Base-by-base conservation (phyloP, 2,329 filamentous ascomycete species). In the Arthrobotrys entomopaga region DNA sequence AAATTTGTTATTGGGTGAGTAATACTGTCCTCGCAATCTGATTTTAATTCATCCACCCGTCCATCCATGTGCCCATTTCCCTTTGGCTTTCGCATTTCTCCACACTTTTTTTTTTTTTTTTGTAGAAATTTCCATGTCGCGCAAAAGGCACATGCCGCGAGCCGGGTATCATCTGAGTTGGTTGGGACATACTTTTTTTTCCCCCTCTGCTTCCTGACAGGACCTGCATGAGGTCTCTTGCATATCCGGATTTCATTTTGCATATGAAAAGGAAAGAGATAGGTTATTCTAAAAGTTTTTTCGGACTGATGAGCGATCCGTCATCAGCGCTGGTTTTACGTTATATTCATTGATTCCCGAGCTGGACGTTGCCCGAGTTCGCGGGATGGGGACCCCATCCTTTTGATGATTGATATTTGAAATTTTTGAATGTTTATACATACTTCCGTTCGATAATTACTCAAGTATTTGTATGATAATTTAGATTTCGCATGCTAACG, bases 141-240 rank as follows among this genome's bases (percentile, higher is more conserved):
- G 40, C 2, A 6, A 43, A 16, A 43, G 40, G 40, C 40, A 43
- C 10, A 26, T 26, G 53, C 38, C 46, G 46, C 26, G 54, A 67
- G 64, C 54, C 64, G 54, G 24, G 24, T 26, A 26, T 59, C 48
- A 52, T 53, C 43, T 20, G 48, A 53, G 64, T 59, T 26, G 43
- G 40, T 43, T 26, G 3, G 24, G 7, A 26, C 24, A 50, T 10
- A 16, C 16, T 20, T 29, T 16, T 53, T 10, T 20, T n/a, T 43
- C 38, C 50, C 48, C 54, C 48, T 53, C 19, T n/a, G 54, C 38
- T 58, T 54, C 54, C 48, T 53, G 48, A 59, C 65, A 61, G 65
- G 56, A 69, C 65, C 65, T 69, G 65, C 65, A 69, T 69, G 60
- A 52, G 29, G 46, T 20, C 29, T 46, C 38, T 26, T 67, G 64